Conservation (phyloP, 1,139 yeast genomes). For the Pichia sp. region DNA sequence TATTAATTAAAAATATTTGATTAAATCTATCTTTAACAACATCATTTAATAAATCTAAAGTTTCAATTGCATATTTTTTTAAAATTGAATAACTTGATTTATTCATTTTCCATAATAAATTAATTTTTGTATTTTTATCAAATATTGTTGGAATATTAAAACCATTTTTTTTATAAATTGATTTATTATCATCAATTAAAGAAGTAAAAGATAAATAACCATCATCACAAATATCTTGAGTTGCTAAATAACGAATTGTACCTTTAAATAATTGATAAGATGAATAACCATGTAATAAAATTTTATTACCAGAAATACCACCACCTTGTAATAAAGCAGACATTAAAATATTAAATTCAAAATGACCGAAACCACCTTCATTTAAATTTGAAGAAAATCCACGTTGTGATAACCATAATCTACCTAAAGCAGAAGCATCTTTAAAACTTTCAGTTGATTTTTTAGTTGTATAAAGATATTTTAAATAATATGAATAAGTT, state of each 20-base stretch:
- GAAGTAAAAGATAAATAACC: constrained; percentile 69
- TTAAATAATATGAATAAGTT: constrained; percentile 61
- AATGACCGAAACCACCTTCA: constrained; percentile 79
- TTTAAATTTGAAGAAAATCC: constrained; percentile 62
- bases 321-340: constrained; percentile 84
- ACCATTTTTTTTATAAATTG: constrained; percentile 50
- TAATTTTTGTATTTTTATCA: constrained; percentile 68
- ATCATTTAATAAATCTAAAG: constrained; percentile 66
- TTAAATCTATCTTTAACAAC: constrained; percentile 81
- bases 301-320: constrained; percentile 66
- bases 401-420: constrained; percentile 85
- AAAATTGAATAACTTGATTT: constrained; percentile 57
- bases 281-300: constrained; percentile 79
- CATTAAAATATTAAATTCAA: constrained; percentile 79
- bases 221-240: constrained; percentile 55
- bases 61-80: constrained; percentile 60
- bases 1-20: constrained; percentile 66
- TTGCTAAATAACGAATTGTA: constrained; percentile 71
- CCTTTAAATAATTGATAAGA: constrained; percentile 92
- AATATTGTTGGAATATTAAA: constrained; percentile 69
- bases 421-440: constrained; percentile 83
- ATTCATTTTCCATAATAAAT: constrained; percentile 79
- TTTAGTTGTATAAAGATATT: constrained; percentile 67
- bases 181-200: constrained; percentile 42
- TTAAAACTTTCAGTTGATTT: constrained; percentile 77